Evolutionary conservation across 768 basidiomycete genomes (phyloP), one percentile per base, ranked within the genome.

Genomic region (Mrakia gelida): DNA sequence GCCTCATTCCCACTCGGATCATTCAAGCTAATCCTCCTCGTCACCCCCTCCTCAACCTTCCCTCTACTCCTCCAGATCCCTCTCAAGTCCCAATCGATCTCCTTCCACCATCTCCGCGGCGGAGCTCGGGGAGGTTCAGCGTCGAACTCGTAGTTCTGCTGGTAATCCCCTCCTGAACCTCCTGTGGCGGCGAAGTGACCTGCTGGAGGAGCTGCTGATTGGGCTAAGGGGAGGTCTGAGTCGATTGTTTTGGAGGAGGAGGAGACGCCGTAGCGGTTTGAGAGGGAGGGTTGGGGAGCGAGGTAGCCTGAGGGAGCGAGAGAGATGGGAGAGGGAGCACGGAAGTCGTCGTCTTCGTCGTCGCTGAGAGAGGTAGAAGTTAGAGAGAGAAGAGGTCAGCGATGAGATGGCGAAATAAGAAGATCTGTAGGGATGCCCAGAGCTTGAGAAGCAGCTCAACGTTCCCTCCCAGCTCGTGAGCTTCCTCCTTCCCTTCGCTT

Each of bases 21-120:
- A 85, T 96, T 95, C 83, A 98, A 88, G 21, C 90, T 88, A 76
- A 98, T 89, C 74, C 92, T 85, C 74, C 97, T 74, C 2, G 84
- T 82, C 34, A 84, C 80, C 1, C 84, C 83, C 41, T 83, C 83
- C 59, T 81, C 62, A 76, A 80, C 79, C 79, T 78, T 75, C 79
- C 76, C 41, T 41, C 59, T 52, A 32, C 73, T 21, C 71, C 76
- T 45, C 70, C 63, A 41, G 77, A 79, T 45, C 61, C 70, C 52
- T 81, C 54, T n/a, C 23, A 74, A 43, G 15, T 59, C n/a, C 76
- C 76, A 77, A 59, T 77, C 76, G 41, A 78, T 49, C 30, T 75
- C 23, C 56, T 65, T 70, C 67, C 74, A 32, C 79, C 82, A 43
- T 54, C 77, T 23, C 77, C 77, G 43, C 54, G 52, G 70, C 4